Evolutionary conservation across 1,284 basidiomycete species (phyloP).

Genomic region (Ustilago crameri): DNA sequence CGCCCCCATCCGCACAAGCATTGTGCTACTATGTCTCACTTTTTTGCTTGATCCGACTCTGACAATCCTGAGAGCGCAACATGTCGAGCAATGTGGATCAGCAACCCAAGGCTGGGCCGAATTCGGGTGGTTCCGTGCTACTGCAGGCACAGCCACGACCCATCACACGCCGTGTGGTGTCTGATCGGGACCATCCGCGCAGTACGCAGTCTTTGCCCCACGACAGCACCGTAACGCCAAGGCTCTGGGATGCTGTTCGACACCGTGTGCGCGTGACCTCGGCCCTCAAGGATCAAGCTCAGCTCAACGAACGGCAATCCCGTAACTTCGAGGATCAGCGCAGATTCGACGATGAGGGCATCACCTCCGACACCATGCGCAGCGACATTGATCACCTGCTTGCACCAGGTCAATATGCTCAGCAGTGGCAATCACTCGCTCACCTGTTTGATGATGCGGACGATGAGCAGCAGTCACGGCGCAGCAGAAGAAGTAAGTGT

Average conservation of each 20-base stretch:
- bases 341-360: conserved; percentile 54
- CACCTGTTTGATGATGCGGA: conserved; percentile 49
- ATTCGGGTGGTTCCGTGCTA: conserved; percentile 23
- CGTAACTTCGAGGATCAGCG: conserved; percentile 35
- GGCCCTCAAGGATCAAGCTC: conserved; percentile 18
- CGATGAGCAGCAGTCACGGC: conserved; percentile 2
- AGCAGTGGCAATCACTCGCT: conserved; percentile 59
- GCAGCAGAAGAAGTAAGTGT: conserved; percentile 28
- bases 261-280: conserved; percentile 42
- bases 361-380: conserved; percentile 48
- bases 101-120: conserved; percentile 3
- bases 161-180: conserved; percentile 37
- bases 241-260: conserved; percentile 45
- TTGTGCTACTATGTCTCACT: not conserved
- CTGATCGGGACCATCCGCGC: conserved; percentile 34
- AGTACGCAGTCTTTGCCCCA: conserved; percentile 38
- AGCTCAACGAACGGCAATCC: conserved; percentile 20
- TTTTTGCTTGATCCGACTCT: not conserved
- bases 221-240: conserved; percentile 23
- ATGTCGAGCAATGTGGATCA: conserved; percentile 11
- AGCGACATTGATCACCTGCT: conserved; percentile 31
- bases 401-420: conserved; percentile 44
- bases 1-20: not conserved
- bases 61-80: not conserved
- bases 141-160: conserved; percentile 21